These are phyloP conservation scores for Citrus trifoliata DNA, from an alignment of 345 rosid species.

Conservation along the genomic window DNA sequence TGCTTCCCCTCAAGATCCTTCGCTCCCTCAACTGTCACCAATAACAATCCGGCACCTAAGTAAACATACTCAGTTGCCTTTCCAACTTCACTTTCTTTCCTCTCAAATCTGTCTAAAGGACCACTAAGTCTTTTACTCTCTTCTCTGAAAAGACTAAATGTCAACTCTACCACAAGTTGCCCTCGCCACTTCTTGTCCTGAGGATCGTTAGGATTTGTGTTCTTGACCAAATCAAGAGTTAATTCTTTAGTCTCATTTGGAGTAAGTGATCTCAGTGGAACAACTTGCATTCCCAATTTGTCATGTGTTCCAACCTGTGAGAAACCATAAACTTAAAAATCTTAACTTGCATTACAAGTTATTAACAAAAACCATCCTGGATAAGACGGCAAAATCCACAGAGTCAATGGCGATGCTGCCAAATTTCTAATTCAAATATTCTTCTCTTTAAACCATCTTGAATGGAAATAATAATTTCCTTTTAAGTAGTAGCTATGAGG, in stretches of 20 bases:
- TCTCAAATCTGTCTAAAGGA: constrained; percentile 9
- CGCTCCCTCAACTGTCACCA: constrained; percentile 37
- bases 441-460: background rate
- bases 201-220: constrained; percentile 30
- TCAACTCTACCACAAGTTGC: constrained; percentile 37
- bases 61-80: constrained; percentile 3
- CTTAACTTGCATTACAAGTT: too few relatives aligned
- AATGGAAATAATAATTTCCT: background rate
- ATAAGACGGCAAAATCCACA: background rate
- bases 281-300: constrained; percentile 51
- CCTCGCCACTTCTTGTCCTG: constrained; percentile 41
- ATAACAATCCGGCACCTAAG: constrained; percentile 34
- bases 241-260: constrained; percentile 30
- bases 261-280: constrained; percentile 33
- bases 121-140: constrained; percentile 23
- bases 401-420: background rate
- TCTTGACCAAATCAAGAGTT: constrained; percentile 39
- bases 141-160: constrained; percentile 41
- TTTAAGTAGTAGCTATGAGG: background rate
- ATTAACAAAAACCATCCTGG: background rate
- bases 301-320: constrained; percentile 50
- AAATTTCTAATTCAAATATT: background rate
- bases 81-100: constrained; percentile 6
- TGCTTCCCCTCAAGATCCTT: constrained; percentile 46
- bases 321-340: background rate